phyloP scores from a whole-genome alignment of 345 rosid species.

The Pistacia atlantica region DNA sequence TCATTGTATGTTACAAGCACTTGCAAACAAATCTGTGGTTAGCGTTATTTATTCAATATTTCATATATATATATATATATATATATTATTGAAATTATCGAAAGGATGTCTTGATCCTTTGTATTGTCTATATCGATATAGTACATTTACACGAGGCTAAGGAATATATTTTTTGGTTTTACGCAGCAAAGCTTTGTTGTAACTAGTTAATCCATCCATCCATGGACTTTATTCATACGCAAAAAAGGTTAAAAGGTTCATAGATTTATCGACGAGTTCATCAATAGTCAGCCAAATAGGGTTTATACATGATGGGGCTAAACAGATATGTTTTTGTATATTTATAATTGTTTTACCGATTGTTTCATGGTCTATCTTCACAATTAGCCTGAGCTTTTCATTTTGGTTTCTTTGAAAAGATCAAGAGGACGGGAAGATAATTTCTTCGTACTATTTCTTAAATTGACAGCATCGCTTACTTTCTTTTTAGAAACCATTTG shows the following conservation, averaged over 20 bases:
- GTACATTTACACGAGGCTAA: no score
- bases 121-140: neutral
- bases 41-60: neutral
- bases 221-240: neutral
- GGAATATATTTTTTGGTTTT: no score
- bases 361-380: no score
- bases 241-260: neutral
- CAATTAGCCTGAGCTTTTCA: neutral
- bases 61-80: no score
- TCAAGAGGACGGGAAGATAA: neutral
- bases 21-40: no score
- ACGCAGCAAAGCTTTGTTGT: no score
- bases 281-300: neutral
- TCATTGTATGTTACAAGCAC: no score
- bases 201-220: neutral
- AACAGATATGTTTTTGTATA: no score
- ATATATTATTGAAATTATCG: neutral
- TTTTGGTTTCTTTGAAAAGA: neutral
- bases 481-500: no score
- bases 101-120: neutral
- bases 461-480: neutral
- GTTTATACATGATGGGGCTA: no score
- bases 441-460: neutral
- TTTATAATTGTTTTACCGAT: no score
- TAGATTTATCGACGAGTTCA: neutral